Evolutionary conservation across 108 stramenopile genomes (phyloP).

Genomic region (Pelagomonas calceolata): DNA sequence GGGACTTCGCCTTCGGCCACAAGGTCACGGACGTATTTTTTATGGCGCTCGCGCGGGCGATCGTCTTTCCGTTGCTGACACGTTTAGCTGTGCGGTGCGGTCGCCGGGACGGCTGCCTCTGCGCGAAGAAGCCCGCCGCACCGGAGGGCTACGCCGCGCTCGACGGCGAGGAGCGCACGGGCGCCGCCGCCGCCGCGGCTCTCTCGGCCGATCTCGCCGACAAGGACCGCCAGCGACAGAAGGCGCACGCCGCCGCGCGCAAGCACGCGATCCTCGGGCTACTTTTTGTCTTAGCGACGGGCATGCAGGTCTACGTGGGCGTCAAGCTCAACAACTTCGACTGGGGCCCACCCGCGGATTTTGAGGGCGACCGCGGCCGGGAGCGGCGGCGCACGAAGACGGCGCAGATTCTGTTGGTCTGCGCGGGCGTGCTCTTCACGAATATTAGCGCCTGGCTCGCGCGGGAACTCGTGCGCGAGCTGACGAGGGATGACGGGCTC

Average conservation of each 20-base stretch:
- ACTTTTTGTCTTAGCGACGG: constrained; percentile 23
- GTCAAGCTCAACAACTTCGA: constrained; percentile 21
- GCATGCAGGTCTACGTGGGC: constrained; percentile 40
- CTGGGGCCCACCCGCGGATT: background rate
- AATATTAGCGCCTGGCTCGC: constrained; percentile 27
- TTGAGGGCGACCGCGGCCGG: too few species aligned
- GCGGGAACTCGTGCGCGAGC: constrained; percentile 25
- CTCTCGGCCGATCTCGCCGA: background rate
- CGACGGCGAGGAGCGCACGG: background rate
- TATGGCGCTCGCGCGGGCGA: background rate
- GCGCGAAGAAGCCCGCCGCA: background rate
- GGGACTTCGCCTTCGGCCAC: background rate
- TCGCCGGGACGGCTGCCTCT: background rate
- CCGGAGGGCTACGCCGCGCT: background rate
- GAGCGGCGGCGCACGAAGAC: background rate
- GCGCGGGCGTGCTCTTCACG: constrained; percentile 37
- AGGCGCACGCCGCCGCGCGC: background rate
- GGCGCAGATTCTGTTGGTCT: constrained; percentile 20
- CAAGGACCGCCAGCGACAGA: background rate
- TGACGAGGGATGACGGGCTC: constrained; percentile 30
- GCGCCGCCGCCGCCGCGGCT: background rate
- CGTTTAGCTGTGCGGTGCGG: background rate
- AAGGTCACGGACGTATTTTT: background rate
- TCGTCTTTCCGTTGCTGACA: background rate
- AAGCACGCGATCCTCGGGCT: constrained; percentile 19